These are phyloP conservation scores for Collybia nuda DNA, from an alignment of 768 basidiomycete species.

Conservation along the genomic window DNA sequence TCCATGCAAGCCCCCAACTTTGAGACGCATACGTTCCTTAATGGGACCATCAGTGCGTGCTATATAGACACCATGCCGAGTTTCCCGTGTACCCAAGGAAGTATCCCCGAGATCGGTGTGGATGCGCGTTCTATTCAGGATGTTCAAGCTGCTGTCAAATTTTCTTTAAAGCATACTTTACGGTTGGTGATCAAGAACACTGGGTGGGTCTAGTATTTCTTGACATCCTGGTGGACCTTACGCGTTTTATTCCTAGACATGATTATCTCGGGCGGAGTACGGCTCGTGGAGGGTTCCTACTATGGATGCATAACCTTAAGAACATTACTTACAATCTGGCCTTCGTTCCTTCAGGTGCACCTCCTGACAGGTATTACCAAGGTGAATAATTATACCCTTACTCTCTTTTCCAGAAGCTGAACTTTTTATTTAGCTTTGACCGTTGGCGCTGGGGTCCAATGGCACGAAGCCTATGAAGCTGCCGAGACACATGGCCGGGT, in stretches of 20 bases:
- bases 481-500: slow-evolving; percentile 31
- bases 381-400: slow-evolving; percentile 10
- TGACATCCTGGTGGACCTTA: not conserved
- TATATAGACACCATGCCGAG: slow-evolving; percentile 42
- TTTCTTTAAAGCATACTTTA: slow-evolving; percentile 32
- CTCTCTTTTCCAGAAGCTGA: not conserved
- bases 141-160: slow-evolving; percentile 36
- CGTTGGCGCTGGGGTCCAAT: slow-evolving; percentile 43
- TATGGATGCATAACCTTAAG: slow-evolving; percentile 37
- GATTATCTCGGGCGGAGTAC: slow-evolving; percentile 45
- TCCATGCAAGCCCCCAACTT: slow-evolving; percentile 30
- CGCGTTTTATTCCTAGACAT: slow-evolving; percentile 25
- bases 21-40: slow-evolving; percentile 28
- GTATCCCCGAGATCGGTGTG: slow-evolving; percentile 36
- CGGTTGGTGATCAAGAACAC: slow-evolving; percentile 35
- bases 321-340: slow-evolving; percentile 24
- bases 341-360: slow-evolving; percentile 31
- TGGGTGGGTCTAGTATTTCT: slow-evolving; percentile 11
- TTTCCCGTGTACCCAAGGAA: slow-evolving; percentile 39
- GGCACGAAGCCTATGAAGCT: slow-evolving; percentile 39
- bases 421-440: slow-evolving; percentile 23
- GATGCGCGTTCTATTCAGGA: slow-evolving; percentile 36
- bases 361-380: slow-evolving; percentile 10
- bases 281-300: slow-evolving; percentile 33
- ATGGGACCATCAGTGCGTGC: slow-evolving; percentile 50